Percentiles rank a stretch among this genome's conserved stretches.
These are phyloP conservation scores for Kurtzmaniella natalensis DNA, from an alignment of 1,139 yeast genomes.

Conservation along the genomic window DNA sequence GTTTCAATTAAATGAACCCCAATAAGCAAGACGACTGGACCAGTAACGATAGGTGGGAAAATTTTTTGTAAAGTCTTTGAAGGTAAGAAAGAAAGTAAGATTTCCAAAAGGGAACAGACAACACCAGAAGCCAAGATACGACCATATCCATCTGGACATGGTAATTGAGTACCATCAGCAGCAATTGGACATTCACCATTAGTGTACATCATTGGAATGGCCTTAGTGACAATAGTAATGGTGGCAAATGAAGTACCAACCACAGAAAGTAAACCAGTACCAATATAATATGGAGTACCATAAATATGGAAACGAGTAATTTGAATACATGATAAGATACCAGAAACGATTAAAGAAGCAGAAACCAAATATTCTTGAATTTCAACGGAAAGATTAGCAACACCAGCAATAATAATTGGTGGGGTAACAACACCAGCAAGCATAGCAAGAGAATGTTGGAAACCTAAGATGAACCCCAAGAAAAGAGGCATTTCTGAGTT, in stretches of 20 bases:
- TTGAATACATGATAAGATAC: slow-evolving; percentile 68
- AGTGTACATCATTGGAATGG: slow-evolving; percentile 75
- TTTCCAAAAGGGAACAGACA: slow-evolving; percentile 70
- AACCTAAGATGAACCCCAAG: slow-evolving; percentile 70
- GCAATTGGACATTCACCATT: slow-evolving; percentile 64
- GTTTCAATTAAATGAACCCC: slow-evolving; percentile 64
- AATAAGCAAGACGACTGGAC: slow-evolving; percentile 83
- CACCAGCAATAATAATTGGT: slow-evolving; percentile 61
- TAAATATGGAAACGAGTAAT: slow-evolving; percentile 76
- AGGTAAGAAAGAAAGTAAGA: slow-evolving; percentile 70
- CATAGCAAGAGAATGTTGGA: slow-evolving; percentile 87
- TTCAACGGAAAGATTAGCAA: slow-evolving; percentile 52
- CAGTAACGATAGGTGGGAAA: slow-evolving; percentile 88
- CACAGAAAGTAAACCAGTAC: slow-evolving; percentile 83
- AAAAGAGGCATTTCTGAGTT: slow-evolving; percentile 75
- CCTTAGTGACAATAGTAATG: slow-evolving; percentile 70
- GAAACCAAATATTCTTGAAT: slow-evolving; percentile 70
- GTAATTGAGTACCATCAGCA: slow-evolving; percentile 57
- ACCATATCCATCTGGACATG: slow-evolving; percentile 91
- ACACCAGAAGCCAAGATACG: slow-evolving; percentile 77
- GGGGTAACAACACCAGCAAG: slow-evolving; percentile 90
- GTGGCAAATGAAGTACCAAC: slow-evolving; percentile 91
- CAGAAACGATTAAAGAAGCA: slow-evolving; percentile 71
- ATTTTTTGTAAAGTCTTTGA: slow-evolving; percentile 62
- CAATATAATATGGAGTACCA: slow-evolving; percentile 69